Percentiles rank a stretch among this genome's conserved stretches.
phyloP scores from a whole-genome alignment of 2,329 filamentous ascomycete genomes.

The Pyrenochaeta sp. region DNA sequence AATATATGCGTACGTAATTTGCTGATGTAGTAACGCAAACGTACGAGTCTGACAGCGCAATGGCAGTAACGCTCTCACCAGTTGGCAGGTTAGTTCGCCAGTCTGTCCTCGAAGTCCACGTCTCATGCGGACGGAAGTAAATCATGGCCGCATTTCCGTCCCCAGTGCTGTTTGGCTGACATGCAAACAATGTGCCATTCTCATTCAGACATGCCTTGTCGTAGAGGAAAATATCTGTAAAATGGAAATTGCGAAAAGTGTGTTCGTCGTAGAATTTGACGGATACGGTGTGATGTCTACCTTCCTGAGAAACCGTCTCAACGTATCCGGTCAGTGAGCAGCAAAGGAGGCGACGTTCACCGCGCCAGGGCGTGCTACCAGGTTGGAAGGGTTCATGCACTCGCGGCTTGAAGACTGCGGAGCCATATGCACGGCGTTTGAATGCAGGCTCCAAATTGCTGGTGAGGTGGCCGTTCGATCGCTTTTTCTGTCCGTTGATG shows the following conservation, averaged over 20 bases:
- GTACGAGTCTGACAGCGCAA: constrained; percentile 91
- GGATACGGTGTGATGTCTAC: constrained; percentile 85
- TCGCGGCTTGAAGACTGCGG: constrained; percentile 64
- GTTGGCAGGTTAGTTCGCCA: constrained; percentile 89
- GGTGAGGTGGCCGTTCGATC: constrained; percentile 60
- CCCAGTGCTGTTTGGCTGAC: constrained; percentile 63
- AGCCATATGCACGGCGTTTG: constrained; percentile 62
- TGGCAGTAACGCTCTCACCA: constrained; percentile 85
- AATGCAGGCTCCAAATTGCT: constrained; percentile 53
- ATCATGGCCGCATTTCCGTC: constrained; percentile 74
- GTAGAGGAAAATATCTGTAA: constrained; percentile 94
- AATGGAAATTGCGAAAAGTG: constrained; percentile 92
- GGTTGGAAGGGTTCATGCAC: constrained; percentile 90
- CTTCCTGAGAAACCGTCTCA: constrained; percentile 96
- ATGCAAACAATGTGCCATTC: constrained; percentile 85
- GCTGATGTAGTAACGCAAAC: constrained; percentile 86
- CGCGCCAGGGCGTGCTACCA: constrained; percentile 94
- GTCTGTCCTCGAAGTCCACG: constrained; percentile 89
- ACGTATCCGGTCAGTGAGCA: constrained; percentile 93
- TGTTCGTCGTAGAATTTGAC: constrained; percentile 98
- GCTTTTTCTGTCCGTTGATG: constrained; percentile 70
- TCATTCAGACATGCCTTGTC: constrained; percentile 93
- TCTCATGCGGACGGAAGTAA: constrained; percentile 97
- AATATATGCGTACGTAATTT: constrained; percentile 92
- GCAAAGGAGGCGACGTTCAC: constrained; percentile 91